Evolutionary conservation across 225 moss, liverwort and hornwort genomes (phyloP), one percentile per base, ranked within the genome.

Genomic region (Sphagnum tenellum): DNA sequence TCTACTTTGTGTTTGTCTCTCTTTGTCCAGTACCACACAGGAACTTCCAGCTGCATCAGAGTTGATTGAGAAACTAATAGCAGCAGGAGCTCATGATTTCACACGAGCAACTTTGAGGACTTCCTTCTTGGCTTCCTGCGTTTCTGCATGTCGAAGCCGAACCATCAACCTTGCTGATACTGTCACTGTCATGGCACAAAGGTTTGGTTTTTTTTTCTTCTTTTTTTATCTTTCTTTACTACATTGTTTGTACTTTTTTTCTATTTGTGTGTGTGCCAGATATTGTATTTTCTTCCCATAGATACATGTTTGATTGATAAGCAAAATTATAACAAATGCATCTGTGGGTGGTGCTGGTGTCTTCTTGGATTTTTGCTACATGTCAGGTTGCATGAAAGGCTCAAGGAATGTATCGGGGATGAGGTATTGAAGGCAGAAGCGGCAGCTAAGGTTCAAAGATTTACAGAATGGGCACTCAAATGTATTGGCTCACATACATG

Each of bases 121-220:
- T 45, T 92, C 95, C 57, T 92, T 96, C 72, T 74, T 96, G 75
- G 95, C 89, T 57, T 96, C 95, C 4, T 96, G 95, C 12, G 95
- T 96, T 61, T 92, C 92, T 66, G 89, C 92, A 2, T 96, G 95
- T 64, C 79, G 95, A 70, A 90, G 92, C 59, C 82, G 86, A 61
- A 96, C 92, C 47, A 92, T 96, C 92, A 96, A 89, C 79, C 74
- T 96, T 64, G 89, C 89, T 5, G 89, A 96, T 59, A 96, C 92
- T 46, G 92, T 96, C 66, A 96, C 92, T 46, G 92, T 96, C 55
- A 96, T 96, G 95, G 92, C 92, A 4, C 95, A 96, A 78, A 92
- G 92, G 95, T 96, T 79, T 44, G 67, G 7, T 49, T 5, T 5
- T 6, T 9, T 9, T 52, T 9, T 52, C 9, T 52, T 9, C 9